Percentiles rank a stretch among this genome's conserved stretches.
Conservation (phyloP, 441 rosid species). For the Adansonia gregorii region DNA sequence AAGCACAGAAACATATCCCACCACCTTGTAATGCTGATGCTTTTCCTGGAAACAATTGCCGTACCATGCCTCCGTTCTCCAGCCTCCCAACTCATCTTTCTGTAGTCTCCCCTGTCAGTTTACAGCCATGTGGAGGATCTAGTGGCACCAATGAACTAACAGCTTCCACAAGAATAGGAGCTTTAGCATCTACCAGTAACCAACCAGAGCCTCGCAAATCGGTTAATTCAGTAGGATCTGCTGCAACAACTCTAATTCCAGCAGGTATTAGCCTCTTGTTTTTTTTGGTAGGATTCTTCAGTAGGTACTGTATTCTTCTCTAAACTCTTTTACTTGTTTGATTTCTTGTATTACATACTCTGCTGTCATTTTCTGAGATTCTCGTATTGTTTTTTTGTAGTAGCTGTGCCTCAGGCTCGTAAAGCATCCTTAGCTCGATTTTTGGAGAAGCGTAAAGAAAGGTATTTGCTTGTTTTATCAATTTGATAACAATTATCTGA, state of each 20-base stretch:
- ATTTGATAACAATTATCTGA: slow-evolving; percentile 6
- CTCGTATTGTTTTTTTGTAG: slow-evolving; percentile 35
- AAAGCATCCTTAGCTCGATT: slow-evolving; percentile 72
- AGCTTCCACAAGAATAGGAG: slow-evolving; percentile 30
- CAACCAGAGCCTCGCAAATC: slow-evolving; percentile 36
- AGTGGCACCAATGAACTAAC: slow-evolving; percentile 33
- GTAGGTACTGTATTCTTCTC: not conserved
- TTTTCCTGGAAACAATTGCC: slow-evolving; percentile 19
- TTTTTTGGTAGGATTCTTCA: not conserved
- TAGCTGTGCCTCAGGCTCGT: slow-evolving; percentile 67
- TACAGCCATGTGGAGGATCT: slow-evolving; percentile 41
- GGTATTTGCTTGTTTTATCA: slow-evolving; percentile 40
- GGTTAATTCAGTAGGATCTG: slow-evolving; percentile 29
- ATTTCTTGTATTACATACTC: not conserved
- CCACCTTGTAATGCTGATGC: slow-evolving; percentile 34
- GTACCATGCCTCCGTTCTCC: slow-evolving; percentile 27
- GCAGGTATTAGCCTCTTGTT: slow-evolving; percentile 30
- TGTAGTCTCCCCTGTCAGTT: slow-evolving; percentile 40
- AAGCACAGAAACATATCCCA: slow-evolving; percentile 37
- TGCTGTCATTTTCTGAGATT: not conserved
- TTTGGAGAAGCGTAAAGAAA: slow-evolving; percentile 71
- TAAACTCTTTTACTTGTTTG: not conserved
- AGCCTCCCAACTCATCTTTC: slow-evolving; percentile 40
- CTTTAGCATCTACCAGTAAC: slow-evolving; percentile 35
- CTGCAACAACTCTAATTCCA: slow-evolving; percentile 31